Percentiles rank a stretch among this genome's conserved stretches.
These are phyloP conservation scores for Verticillium nonalfalfae DNA, from an alignment of 2,329 filamentous ascomycete genomes.

Conservation along the genomic window DNA sequence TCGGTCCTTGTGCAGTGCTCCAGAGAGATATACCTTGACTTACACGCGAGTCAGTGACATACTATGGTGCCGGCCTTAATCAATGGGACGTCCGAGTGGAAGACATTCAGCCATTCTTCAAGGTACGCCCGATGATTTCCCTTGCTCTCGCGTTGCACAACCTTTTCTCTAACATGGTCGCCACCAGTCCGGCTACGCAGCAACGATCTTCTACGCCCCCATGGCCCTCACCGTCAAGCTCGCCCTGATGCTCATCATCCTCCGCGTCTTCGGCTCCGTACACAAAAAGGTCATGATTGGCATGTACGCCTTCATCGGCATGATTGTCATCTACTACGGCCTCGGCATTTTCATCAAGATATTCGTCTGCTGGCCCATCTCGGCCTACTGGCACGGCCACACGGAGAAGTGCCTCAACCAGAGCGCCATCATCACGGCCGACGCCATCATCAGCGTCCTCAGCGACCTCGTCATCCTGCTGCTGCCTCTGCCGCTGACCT, in stretches of 20 bases:
- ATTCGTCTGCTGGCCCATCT: slow-evolving; percentile 32
- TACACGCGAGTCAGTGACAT: slow-evolving; percentile 8
- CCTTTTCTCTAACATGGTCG: not conserved
- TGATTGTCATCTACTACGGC: slow-evolving; percentile 32
- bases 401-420: slow-evolving; percentile 27
- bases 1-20: not conserved
- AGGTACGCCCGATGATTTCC: slow-evolving; percentile 16
- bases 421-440: slow-evolving; percentile 20
- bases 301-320: slow-evolving; percentile 28
- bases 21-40: not conserved
- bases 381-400: slow-evolving; percentile 28
- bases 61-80: slow-evolving; percentile 28
- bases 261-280: slow-evolving; percentile 31
- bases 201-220: slow-evolving; percentile 36
- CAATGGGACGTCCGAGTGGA: slow-evolving; percentile 21
- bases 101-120: slow-evolving; percentile 23
- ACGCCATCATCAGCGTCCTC: slow-evolving; percentile 22
- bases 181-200: slow-evolving; percentile 29
- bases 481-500: slow-evolving; percentile 22
- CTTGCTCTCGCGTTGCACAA: not conserved
- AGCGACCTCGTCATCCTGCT: slow-evolving; percentile 23
- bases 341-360: slow-evolving; percentile 34
- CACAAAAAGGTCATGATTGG: slow-evolving; percentile 29
- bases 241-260: slow-evolving; percentile 34
- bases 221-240: slow-evolving; percentile 33